Percentiles rank a stretch among this genome's conserved stretches.
These are phyloP conservation scores for Fusarium virguliforme DNA, from an alignment of 2,329 filamentous ascomycete species.

Conservation along the genomic window DNA sequence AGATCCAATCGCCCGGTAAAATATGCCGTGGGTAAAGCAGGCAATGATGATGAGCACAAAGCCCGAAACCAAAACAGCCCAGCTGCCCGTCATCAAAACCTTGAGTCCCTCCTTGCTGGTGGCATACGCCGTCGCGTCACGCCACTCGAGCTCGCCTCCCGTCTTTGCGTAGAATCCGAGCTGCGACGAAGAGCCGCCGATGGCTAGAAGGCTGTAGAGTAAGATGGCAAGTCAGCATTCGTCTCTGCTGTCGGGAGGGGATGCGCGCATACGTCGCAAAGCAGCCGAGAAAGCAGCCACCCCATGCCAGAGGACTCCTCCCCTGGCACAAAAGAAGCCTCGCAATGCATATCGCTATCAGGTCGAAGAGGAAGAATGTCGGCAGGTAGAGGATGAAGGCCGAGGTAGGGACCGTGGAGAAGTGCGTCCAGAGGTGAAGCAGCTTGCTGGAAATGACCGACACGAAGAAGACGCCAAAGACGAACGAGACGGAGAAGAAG, in stretches of 20 bases:
- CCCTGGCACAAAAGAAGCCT: constrained; percentile 50
- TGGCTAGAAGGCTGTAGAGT: constrained; percentile 46
- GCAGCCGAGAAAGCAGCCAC: constrained; percentile 42
- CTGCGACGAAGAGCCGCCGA: constrained; percentile 53
- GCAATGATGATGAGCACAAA: constrained; percentile 45
- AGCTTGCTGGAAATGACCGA: constrained; percentile 52
- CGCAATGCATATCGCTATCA: constrained; percentile 47
- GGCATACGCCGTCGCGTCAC: constrained; percentile 52
- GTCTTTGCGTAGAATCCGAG: constrained; percentile 54
- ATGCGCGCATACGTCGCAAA: constrained; percentile 47
- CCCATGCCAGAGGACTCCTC: constrained; percentile 41
- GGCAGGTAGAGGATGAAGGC: constrained; percentile 55
- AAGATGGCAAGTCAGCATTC: constrained; percentile 22
- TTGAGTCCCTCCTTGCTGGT: constrained; percentile 53
- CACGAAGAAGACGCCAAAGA: constrained; percentile 52
- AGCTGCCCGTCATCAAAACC: constrained; percentile 53
- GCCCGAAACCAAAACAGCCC: constrained; percentile 46
- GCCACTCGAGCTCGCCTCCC: constrained; percentile 55
- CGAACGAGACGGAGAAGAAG: constrained; percentile 47
- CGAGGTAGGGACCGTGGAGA: constrained; percentile 47
- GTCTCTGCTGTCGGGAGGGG: background rate
- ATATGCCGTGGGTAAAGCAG: constrained; percentile 45
- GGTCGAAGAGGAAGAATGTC: constrained; percentile 52
- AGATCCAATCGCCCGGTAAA: constrained; percentile 46
- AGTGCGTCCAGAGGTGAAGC: constrained; percentile 51